Evolutionary conservation across 164 flowering plant species (phyloP), one percentile per base, ranked within the genome.

Genomic region (Dillenia suffruticosa): DNA sequence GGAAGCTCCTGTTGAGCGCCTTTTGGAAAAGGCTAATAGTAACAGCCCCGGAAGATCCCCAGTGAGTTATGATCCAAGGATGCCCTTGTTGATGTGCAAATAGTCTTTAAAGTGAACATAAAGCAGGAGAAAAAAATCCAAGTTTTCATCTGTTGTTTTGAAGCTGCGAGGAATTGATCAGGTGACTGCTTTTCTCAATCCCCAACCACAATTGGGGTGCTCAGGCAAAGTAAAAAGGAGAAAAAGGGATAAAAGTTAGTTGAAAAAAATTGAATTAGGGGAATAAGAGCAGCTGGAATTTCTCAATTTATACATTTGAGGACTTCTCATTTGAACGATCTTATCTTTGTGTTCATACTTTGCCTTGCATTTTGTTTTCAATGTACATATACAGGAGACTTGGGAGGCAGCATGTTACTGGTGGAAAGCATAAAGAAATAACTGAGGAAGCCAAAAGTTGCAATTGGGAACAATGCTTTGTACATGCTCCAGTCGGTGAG

Each of bases 401-500:
- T 82, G 89, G 93, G n/a, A 91, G 87, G 76, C 96, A 88, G 68
- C 97, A 91, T 70, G 94, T 94, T 16, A 94, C 96, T 65, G 97
- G 92, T 56, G 99, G 96, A 66, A 94, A 94, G 72, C 96, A 91
- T 32, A 82, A 96, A 70, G 99, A 94, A 77, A 86, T 92, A 52
- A 86, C 92, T 2, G 99, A 91, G 77, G 97, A 94, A 66, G 99
- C 99, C 40, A 94, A 94, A 83, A 75, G 78, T 67, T 84, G 88
- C 99, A 14, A 67, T 82, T 59, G 99, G 97, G 68, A 94, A 94
- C 79, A 88, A 81, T 68, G 82, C 90, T 91, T 94, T 80, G 99
- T 94, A 63, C 99, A 94, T 72, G 91, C 97, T 57, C 99, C 99
- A 58, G 97, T 97, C 62, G 99, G 97, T 45, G 99, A 92, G 75